Conservation (phyloP, 768 basidiomycete species). For the Cubamyces lactineus region DNA sequence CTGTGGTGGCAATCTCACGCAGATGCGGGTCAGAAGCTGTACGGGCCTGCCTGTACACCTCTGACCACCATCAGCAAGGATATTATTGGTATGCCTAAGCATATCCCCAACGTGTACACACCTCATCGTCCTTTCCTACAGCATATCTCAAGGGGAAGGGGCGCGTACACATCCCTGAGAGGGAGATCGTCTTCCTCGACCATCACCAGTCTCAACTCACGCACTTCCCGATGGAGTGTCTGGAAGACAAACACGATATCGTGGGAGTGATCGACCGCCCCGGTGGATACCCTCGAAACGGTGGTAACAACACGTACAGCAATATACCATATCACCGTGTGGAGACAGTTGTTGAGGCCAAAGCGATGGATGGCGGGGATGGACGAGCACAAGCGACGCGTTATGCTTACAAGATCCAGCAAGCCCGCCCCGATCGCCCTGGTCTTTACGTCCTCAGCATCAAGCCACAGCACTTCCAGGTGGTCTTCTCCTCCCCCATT, state of each 20-base stretch:
- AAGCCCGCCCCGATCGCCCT: conserved; percentile 11
- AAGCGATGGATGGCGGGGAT: neutral
- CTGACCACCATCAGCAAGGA: too few species aligned
- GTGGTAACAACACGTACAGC: neutral
- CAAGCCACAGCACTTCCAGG: conserved; percentile 2
- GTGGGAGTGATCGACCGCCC: neutral
- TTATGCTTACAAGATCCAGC: neutral
- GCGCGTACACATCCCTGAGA: neutral
- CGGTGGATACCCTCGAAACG: neutral
- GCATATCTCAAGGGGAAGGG: too few species aligned
- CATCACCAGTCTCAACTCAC: neutral
- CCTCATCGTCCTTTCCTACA: too few species aligned
- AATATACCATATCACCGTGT: conserved; percentile 3
- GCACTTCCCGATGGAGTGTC: neutral
- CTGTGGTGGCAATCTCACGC: too few species aligned
- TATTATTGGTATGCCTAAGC: too few species aligned
- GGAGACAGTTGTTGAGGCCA: conserved; percentile 1
- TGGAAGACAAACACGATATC: neutral
- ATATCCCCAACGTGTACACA: too few species aligned
- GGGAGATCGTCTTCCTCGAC: conserved; percentile 1
- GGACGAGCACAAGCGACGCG: neutral
- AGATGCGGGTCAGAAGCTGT: too few species aligned
- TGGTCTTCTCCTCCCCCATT: conserved; percentile 6
- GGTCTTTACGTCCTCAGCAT: conserved; percentile 3
- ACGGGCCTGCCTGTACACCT: too few species aligned